A percentile compares a stretch with the other conserved stretches of the same genome.
Evolutionary conservation across 345 rosid species (phyloP).

Genomic region (Salix brachista): DNA sequence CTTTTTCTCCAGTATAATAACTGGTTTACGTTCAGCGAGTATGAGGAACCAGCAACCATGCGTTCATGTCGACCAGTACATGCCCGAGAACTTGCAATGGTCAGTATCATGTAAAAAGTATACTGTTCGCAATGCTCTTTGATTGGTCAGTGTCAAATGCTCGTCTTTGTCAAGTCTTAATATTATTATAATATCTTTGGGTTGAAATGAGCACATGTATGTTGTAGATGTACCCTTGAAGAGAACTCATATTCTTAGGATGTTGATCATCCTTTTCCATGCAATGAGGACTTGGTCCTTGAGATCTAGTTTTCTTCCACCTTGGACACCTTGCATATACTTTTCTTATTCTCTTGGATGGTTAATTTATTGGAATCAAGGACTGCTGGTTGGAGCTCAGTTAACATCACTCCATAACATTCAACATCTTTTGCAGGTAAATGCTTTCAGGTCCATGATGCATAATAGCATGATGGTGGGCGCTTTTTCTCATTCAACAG

Average conservation of each 20-base stretch:
- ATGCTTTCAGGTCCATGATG: slow-evolving; percentile 87
- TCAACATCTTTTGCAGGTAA: slow-evolving; percentile 56
- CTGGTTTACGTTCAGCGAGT: slow-evolving; percentile 97
- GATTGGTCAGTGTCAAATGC: slow-evolving; percentile 39
- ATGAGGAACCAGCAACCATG: slow-evolving; percentile 73
- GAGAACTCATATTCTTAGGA: not conserved
- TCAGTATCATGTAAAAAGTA: slow-evolving; percentile 2
- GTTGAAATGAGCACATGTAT: not conserved
- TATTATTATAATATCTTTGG: not conserved
- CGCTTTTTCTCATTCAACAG: slow-evolving; percentile 91
- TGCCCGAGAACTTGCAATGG: slow-evolving; percentile 90
- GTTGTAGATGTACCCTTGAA: not conserved
- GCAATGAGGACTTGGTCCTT: not conserved
- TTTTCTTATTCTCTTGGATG: not conserved
- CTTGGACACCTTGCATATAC: not conserved
- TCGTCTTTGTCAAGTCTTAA: not conserved
- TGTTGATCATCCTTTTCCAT: not conserved
- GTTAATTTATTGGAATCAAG: not conserved
- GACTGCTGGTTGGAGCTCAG: not conserved
- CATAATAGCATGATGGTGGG: slow-evolving; percentile 96
- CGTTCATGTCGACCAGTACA: slow-evolving; percentile 73
- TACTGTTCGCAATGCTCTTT: not conserved
- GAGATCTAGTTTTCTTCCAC: not conserved
- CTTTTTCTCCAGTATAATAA: slow-evolving; percentile 64
- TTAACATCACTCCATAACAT: not conserved